phyloP scores from a whole-genome alignment of 331 rosid species.

The Malus hybrid region DNA sequence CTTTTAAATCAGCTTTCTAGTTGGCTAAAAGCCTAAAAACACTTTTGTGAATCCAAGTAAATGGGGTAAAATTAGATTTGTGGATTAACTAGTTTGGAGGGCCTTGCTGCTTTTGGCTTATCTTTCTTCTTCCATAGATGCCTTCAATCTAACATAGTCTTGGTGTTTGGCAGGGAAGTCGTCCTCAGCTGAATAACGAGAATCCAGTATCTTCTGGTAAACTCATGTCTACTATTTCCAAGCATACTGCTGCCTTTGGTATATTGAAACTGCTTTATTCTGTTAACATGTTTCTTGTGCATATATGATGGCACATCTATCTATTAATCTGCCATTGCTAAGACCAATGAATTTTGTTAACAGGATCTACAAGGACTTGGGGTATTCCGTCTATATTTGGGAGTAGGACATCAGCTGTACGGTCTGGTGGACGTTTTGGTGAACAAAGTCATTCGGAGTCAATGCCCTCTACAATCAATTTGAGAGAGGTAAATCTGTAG shows the following conservation, averaged over 20 bases:
- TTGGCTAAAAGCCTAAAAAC: background rate
- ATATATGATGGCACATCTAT: background rate
- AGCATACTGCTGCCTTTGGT: background rate
- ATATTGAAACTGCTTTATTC: background rate
- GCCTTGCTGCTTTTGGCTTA: background rate
- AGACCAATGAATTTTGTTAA: background rate
- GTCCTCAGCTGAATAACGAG: slow-evolving; percentile 11
- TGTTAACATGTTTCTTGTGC: background rate
- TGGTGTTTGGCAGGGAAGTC: slow-evolving; percentile 17
- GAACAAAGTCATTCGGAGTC: slow-evolving; percentile 5
- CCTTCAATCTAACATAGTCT: background rate
- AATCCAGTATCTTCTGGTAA: slow-evolving; percentile 20
- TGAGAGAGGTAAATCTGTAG: slow-evolving; percentile 26
- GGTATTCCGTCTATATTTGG: slow-evolving; percentile 13
- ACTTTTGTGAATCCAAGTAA: background rate
- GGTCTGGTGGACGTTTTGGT: background rate
- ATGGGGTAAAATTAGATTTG: background rate
- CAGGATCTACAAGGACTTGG: slow-evolving; percentile 7
- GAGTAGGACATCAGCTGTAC: background rate
- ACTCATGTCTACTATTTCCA: background rate
- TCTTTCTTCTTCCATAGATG: background rate
- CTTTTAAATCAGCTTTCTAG: background rate
- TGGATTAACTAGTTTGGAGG: background rate
- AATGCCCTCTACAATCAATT: slow-evolving; percentile 21
- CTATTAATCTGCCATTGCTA: background rate